Evolutionary conservation across 257 asterid species (phyloP).

Genomic region (Lithospermum erythrorhizon): DNA sequence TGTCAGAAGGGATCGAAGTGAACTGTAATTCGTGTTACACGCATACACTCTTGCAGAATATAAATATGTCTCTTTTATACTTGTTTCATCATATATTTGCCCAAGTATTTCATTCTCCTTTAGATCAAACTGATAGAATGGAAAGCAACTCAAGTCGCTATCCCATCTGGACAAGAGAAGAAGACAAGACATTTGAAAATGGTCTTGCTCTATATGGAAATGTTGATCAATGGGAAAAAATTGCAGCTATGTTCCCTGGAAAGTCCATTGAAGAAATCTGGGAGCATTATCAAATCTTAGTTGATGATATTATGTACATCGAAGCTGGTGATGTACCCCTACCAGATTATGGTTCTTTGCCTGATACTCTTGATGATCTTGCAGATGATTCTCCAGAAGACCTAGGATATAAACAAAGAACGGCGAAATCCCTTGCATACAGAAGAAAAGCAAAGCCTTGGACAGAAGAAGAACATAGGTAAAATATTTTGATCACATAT

Average conservation of each 20-base stretch:
- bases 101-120: background rate
- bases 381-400: conserved; percentile 12
- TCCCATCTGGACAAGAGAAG: conserved; percentile 72
- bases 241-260: conserved; percentile 66
- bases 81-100: background rate
- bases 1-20: background rate
- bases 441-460: conserved; percentile 93
- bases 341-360: conserved; percentile 47
- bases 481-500: background rate
- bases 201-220: conserved; percentile 67
- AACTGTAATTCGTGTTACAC: background rate
- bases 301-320: conserved; percentile 61
- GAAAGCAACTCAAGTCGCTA: conserved; percentile 47
- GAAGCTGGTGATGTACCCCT: conserved; percentile 63
- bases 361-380: conserved; percentile 16
- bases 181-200: conserved; percentile 64
- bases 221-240: conserved; percentile 68
- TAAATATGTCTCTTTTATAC: background rate
- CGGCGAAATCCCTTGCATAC: conserved; percentile 51
- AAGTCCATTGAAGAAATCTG: conserved; percentile 62
- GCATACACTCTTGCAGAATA: background rate
- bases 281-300: conserved; percentile 60
- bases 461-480: conserved; percentile 99
- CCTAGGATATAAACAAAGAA: conserved; percentile 41
- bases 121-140: conserved; percentile 21